Evolutionary conservation across 2,329 filamentous ascomycete species (phyloP).

Genomic region (Ilyonectria mors-panacis): DNA sequence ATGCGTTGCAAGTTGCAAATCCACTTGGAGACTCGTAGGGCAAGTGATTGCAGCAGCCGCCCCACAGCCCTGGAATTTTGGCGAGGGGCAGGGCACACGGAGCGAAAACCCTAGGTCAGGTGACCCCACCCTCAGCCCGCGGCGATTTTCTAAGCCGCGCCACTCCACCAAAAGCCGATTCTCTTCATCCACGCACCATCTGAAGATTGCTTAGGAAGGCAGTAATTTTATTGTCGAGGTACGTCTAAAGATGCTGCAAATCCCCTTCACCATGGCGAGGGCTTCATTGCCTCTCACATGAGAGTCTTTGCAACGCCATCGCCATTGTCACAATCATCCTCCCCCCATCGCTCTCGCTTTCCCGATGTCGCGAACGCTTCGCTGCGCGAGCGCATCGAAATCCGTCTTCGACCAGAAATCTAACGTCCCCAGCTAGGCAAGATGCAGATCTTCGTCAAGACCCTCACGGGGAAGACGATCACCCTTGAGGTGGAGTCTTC

Average conservation of each 20-base stretch:
- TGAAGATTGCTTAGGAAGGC: constrained; percentile 76
- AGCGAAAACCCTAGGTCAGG: constrained; percentile 50
- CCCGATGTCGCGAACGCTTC: constrained; percentile 22
- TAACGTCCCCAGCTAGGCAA: constrained; percentile 69
- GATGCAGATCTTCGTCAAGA: constrained; percentile 86
- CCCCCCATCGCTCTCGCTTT: constrained; percentile 27
- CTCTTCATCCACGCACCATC: constrained; percentile 62
- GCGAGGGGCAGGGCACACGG: constrained; percentile 35
- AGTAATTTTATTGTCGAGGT: constrained; percentile 74
- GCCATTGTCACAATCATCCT: constrained; percentile 13
- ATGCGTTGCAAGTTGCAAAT: constrained; percentile 44
- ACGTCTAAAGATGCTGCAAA: constrained; percentile 69
- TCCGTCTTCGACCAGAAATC: constrained; percentile 46
- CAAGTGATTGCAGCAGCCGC: constrained; percentile 29
- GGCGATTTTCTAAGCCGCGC: constrained; percentile 50
- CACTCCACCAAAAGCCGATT: constrained; percentile 48
- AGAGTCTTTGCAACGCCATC: constrained; percentile 49
- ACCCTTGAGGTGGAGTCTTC: constrained; percentile 99
- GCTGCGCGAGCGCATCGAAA: constrained; percentile 24
- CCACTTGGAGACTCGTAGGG: constrained; percentile 42
- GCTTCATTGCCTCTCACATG: constrained; percentile 52
- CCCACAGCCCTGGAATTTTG: constrained; percentile 13
- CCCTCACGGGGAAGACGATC: constrained; percentile 99
- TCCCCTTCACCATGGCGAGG: constrained; percentile 46
- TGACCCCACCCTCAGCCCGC: constrained; percentile 42